Conservation (phyloP, 371 early-diverging fungal genomes). For the Rhizopus sp. region DNA sequence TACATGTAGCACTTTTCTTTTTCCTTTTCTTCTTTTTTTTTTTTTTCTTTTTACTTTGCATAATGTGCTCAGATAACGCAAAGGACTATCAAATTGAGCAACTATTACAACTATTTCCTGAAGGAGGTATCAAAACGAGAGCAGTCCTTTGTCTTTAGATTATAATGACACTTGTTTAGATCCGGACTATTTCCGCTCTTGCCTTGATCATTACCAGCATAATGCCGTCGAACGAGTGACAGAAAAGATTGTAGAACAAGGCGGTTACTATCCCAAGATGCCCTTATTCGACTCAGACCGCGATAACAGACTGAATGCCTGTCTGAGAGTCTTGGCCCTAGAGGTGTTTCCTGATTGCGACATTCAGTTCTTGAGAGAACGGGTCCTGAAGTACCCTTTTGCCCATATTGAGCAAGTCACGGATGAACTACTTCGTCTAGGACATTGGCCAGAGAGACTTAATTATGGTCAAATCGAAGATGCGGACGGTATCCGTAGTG, state of each 20-base stretch:
- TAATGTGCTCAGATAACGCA: not conserved
- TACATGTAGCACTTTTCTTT: not conserved
- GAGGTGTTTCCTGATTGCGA: conserved; percentile 59
- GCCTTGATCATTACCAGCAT: conserved; percentile 39
- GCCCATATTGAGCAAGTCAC: conserved; percentile 43
- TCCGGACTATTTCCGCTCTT: conserved; percentile 47
- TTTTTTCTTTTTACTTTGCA: not conserved
- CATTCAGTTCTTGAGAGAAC: conserved; percentile 38
- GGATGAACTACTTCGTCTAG: conserved; percentile 24
- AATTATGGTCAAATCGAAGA: conserved; percentile 37
- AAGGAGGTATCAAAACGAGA: conserved; percentile 31
- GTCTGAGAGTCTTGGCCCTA: conserved; percentile 39
- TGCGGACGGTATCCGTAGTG: conserved; percentile 37
- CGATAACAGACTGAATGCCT: conserved; percentile 31
- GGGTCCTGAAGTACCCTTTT: conserved; percentile 25
- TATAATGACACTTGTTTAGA: conserved; percentile 19
- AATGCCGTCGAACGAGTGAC: conserved; percentile 47
- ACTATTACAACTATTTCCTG: conserved; percentile 33
- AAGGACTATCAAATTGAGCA: conserved; percentile 23
- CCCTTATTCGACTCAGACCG: conserved; percentile 9
- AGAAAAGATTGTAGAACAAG: conserved; percentile 38
- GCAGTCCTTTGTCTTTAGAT: not conserved
- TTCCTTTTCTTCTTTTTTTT: not conserved
- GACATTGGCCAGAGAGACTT: conserved; percentile 34
- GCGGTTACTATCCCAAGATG: conserved; percentile 44